Base-by-base conservation (phyloP, 768 basidiomycete species). In the Panaeolus cyanescens region DNA sequence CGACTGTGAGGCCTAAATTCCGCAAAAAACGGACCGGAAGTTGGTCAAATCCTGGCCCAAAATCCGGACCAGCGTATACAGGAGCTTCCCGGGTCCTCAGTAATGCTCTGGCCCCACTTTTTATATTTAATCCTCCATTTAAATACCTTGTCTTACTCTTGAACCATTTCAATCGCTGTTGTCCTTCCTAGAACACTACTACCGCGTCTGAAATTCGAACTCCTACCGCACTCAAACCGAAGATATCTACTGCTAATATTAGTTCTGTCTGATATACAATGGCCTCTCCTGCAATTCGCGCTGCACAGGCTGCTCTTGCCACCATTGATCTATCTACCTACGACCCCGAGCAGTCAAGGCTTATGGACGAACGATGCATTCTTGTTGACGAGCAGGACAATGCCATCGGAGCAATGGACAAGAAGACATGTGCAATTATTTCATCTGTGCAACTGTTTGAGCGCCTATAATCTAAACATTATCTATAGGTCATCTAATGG, bases 341-440 rank as follows among this genome's bases (percentile, higher is more conserved):
- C 83, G 96, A 98, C 72, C 84, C 90, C 10, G 93, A 95, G 69
- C 96, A 98, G 72, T 93, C 94, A 33, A 84, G 90, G 62, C 82
- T 99, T 60, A 99, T 99, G 97, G 93, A 95, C 67, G 97, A 99
- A 76, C 80, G 88, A 59, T 96, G 96, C 68, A 96, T 96, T 71
- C 83, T 96, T 40, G 93, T 96, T 32, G 92, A 95, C 70, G 91
- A 94, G 71, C 73, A 96, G 59, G 95, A 96, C 72, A 84, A 83
- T 32, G 85, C 89, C 17, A 88, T 95, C 54, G 95, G 95, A 25
- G 91, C 93, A 25, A 82, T 89, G 63, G 93, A 95, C 75, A 99
- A 99, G 82, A 99, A 99, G 79, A 95, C 93, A 20, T 99, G 96
- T 95, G 69, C 66, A 90, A 79, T 50, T 55, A 60, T 39, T 34